These are phyloP conservation scores for Chaetoceros muelleri DNA, from an alignment of 108 stramenopile genomes.

Conservation along the genomic window DNA sequence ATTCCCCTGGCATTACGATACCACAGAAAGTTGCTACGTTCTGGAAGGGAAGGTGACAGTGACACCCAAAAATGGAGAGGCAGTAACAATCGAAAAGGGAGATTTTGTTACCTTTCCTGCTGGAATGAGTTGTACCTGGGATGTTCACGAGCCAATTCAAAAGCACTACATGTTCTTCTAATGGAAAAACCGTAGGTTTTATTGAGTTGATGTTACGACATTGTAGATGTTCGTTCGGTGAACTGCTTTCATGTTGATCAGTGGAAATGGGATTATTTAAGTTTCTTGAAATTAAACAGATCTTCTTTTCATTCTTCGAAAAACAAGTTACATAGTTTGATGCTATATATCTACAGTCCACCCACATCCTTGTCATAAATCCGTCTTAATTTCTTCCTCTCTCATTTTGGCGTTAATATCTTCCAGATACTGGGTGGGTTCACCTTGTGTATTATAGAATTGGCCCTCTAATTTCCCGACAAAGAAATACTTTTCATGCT, in stretches of 20 bases:
- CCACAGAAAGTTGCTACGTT: slow-evolving; percentile 53
- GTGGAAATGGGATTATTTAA: too few species aligned
- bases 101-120: slow-evolving; percentile 71
- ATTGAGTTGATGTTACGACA: too few species aligned
- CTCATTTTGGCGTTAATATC: slow-evolving; percentile 8
- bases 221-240: too few species aligned
- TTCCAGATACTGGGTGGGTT: slow-evolving; percentile 19
- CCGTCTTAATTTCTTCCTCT: neutral
- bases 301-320: too few species aligned
- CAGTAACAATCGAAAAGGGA: slow-evolving; percentile 52
- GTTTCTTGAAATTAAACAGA: too few species aligned
- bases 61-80: slow-evolving; percentile 48
- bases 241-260: too few species aligned
- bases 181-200: too few species aligned
- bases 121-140: slow-evolving; percentile 76
- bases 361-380: too few species aligned
- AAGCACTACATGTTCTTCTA: slow-evolving; percentile 66
- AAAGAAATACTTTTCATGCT: slow-evolving; percentile 42
- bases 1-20: slow-evolving; percentile 75
- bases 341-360: too few species aligned
- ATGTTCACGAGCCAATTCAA: slow-evolving; percentile 54
- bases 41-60: slow-evolving; percentile 59
- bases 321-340: too few species aligned
- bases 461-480: slow-evolving; percentile 38
- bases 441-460: slow-evolving; percentile 46